Conservation (phyloP, 2,329 filamentous ascomycete genomes). For the Epichloe sibirici region DNA sequence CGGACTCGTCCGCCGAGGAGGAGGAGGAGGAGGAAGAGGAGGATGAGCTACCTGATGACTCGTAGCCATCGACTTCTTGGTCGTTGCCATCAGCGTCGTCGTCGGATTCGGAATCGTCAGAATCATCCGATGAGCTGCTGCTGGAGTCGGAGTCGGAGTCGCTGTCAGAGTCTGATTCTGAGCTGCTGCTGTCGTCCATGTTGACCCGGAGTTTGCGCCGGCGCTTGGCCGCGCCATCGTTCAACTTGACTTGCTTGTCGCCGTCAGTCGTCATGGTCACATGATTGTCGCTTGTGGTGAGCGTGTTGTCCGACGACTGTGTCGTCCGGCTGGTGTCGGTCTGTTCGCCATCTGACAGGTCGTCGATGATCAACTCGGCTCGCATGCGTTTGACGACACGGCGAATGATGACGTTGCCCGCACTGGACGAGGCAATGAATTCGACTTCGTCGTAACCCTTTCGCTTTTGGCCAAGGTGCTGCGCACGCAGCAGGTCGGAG, state of each 20-base stretch:
- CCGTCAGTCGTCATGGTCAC: slow-evolving; percentile 14
- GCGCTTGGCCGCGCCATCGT: slow-evolving; percentile 37
- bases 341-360: slow-evolving; percentile 38
- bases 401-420: slow-evolving; percentile 37
- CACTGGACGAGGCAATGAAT: slow-evolving; percentile 35
- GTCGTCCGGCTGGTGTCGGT: slow-evolving; percentile 21
- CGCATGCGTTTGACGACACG: slow-evolving; percentile 52
- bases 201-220: slow-evolving; percentile 39
- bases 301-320: slow-evolving; percentile 17
- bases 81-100: slow-evolving; percentile 12
- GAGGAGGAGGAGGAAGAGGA: slow-evolving; percentile 28
- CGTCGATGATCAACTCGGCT: slow-evolving; percentile 43
- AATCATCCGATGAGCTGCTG: slow-evolving; percentile 25
- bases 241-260: slow-evolving; percentile 30
- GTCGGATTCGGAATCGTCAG: slow-evolving; percentile 16
- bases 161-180: slow-evolving; percentile 18
- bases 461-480: slow-evolving; percentile 26
- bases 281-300: slow-evolving; percentile 17
- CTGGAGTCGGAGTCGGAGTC: slow-evolving; percentile 19
- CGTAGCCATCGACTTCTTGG: slow-evolving; percentile 11
- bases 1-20: slow-evolving; percentile 22
- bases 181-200: slow-evolving; percentile 30
- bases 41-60: slow-evolving; percentile 30
- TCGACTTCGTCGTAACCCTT: slow-evolving; percentile 43
- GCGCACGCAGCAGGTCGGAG: slow-evolving; percentile 29